A percentile compares a stretch with the other conserved stretches of the same genome.
phyloP scores from a whole-genome alignment of 2,329 filamentous ascomycete genomes.

The Grosmannia huntii region DNA sequence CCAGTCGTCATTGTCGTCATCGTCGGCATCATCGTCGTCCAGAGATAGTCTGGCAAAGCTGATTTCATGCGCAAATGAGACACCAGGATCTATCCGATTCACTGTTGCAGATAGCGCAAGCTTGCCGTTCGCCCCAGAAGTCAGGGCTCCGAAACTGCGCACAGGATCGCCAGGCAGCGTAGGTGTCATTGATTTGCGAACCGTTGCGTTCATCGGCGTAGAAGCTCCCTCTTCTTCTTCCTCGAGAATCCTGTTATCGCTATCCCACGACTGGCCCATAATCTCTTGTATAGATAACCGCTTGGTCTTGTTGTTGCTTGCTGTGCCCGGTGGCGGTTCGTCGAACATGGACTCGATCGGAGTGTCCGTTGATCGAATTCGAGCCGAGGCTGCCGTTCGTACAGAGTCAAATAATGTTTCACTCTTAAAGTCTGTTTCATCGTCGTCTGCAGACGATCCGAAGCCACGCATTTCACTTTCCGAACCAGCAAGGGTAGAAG shows the following conservation, averaged over 20 bases:
- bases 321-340: conserved; percentile 55
- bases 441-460: conserved; percentile 53
- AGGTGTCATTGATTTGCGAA: background rate
- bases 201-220: conserved; percentile 31
- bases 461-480: conserved; percentile 54
- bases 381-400: conserved; percentile 56
- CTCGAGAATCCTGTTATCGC: conserved; percentile 44
- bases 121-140: background rate
- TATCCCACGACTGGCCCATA: conserved; percentile 40
- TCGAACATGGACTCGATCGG: conserved; percentile 72
- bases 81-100: conserved; percentile 9
- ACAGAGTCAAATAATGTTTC: conserved; percentile 68
- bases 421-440: conserved; percentile 67
- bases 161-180: background rate
- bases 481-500: conserved; percentile 53
- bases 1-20: conserved; percentile 54
- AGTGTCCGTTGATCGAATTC: conserved; percentile 53
- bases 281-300: conserved; percentile 48
- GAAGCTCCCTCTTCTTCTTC: conserved; percentile 48
- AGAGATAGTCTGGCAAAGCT: conserved; percentile 40
- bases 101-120: background rate
- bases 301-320: conserved; percentile 38
- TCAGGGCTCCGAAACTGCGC: background rate
- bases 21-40: conserved; percentile 50
- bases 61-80: conserved; percentile 20